These are phyloP conservation scores for Lachancea meyersii DNA, from an alignment of 805 yeast species.

Conservation along the genomic window DNA sequence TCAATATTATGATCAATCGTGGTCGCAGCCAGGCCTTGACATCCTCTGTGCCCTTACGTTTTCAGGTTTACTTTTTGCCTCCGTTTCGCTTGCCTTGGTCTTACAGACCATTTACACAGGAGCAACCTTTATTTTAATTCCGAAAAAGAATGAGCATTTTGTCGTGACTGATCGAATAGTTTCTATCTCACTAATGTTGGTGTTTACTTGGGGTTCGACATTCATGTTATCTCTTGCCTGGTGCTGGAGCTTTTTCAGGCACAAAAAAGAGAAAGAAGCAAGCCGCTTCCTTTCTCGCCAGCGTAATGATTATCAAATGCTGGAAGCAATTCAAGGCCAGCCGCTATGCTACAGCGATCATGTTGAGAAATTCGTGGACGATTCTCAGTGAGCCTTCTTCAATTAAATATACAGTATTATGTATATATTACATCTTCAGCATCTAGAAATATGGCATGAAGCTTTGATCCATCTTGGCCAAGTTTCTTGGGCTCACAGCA, in stretches of 20 bases:
- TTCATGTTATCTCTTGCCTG: background rate
- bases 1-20: background rate
- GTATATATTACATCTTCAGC: background rate
- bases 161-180: background rate
- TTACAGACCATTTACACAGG: background rate
- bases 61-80: background rate
- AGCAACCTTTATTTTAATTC: background rate
- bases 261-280: background rate
- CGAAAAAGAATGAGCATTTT: background rate
- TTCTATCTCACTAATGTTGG: background rate
- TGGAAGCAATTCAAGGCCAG: background rate
- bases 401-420: too few species aligned
- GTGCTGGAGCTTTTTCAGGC: background rate
- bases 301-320: background rate
- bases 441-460: conserved; percentile 88
- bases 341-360: background rate
- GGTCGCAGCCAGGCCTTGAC: background rate
- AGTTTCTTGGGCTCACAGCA: conserved; percentile 90
- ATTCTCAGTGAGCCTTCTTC: too few species aligned
- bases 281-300: background rate
- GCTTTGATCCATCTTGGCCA: conserved; percentile 84
- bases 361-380: background rate
- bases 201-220: background rate
- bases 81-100: background rate
- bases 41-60: background rate